Base-by-base conservation (phyloP, 805 yeast species). In the Spathaspora girioi region DNA sequence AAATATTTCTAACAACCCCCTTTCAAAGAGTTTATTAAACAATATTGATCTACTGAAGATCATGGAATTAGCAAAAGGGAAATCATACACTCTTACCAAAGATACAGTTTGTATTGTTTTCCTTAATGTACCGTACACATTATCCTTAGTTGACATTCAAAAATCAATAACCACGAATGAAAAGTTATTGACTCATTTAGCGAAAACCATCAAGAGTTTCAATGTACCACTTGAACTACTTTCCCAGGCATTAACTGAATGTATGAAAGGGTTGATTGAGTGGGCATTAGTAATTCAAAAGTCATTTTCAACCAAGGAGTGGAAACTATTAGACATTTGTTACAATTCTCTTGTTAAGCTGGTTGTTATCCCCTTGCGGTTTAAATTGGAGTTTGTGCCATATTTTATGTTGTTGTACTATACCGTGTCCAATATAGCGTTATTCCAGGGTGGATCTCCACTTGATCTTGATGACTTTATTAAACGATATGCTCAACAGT, bases 241-340 rank as follows among this genome's bases (percentile, higher is more conserved):
- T 10, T 18, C 23, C 23, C 42, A 49, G 0, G 19, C 46, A 2
- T 43, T 32, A 2, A 38, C 49, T 0, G 47, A 52, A 1, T 60
- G 67, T 2, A 40, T 69, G 2, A 55, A 55, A 27, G 56, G 54
- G 0, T 41, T 73, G 8, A 54, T 69, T 5, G 56, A 60, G 40
- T 73, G 77, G 77, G 46, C 54, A 31, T 56, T 73, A 19, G 65
- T 69, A 14, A 20, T 64, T 2, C 75, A 71, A 44, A 64, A 65
- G 38, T 47, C 55, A 5, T 67, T 71, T 1, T 19, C 56, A 3
- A 59, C 54, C 3, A 54, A 43, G n/a, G 45, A 58, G n/a, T 54
- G 63, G 59, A 51, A 49, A 14, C 45, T 56, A 1, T 18, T 68
- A 19, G 15, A 17, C 12, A 14, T 35, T 8, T 31, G 40, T 14